phyloP scores from a whole-genome alignment of 208 protist species.

The Leptomonas seymouri region DNA sequence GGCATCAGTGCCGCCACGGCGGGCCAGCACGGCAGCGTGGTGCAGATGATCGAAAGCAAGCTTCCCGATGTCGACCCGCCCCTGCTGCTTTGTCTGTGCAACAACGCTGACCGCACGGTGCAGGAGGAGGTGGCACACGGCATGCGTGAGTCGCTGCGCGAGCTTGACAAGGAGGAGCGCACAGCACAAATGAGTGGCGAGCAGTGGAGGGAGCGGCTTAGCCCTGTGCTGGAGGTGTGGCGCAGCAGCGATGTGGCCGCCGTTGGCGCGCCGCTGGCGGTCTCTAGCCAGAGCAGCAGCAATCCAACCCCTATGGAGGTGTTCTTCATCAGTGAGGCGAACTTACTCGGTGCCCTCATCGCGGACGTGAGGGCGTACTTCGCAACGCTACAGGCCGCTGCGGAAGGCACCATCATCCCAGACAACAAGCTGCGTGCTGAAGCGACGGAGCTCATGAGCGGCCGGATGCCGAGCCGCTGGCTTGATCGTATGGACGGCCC shows the following conservation, averaged over 20 bases:
- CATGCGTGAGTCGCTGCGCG: conserved; percentile 78
- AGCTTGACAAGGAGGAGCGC: conserved; percentile 44
- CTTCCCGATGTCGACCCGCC: conserved; percentile 80
- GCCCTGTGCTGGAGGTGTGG: conserved; percentile 88
- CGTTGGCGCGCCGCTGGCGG: conserved; percentile 5
- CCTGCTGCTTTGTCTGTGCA: conserved; percentile 89
- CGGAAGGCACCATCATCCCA: conserved; percentile 88
- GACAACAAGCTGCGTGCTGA: conserved; percentile 53
- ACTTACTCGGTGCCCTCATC: conserved; percentile 67
- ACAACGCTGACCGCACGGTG: conserved; percentile 93
- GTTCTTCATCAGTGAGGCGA: conserved; percentile 93
- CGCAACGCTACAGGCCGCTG: conserved; percentile 61
- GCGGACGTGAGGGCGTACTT: conserved; percentile 68
- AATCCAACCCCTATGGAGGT: conserved; percentile 82
- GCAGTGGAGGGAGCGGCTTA: conserved; percentile 78
- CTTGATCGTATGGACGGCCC: conserved; percentile 86
- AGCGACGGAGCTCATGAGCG: conserved; percentile 79
- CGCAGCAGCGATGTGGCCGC: conserved; percentile 43
- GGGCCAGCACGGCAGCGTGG: conserved; percentile 52
- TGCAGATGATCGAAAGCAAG: conserved; percentile 55
- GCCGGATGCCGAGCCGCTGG: conserved; percentile 89
- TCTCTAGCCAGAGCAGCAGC: conserved; percentile 21
- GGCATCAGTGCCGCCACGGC: conserved; percentile 55
- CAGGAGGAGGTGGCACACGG: conserved; percentile 68
- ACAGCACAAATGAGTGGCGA: conserved; percentile 36